A percentile compares a stretch with the other conserved stretches of the same genome.
These are phyloP conservation scores for Aspergillus panamensis DNA, from an alignment of 495 filamentous ascomycete species.

Conservation along the genomic window DNA sequence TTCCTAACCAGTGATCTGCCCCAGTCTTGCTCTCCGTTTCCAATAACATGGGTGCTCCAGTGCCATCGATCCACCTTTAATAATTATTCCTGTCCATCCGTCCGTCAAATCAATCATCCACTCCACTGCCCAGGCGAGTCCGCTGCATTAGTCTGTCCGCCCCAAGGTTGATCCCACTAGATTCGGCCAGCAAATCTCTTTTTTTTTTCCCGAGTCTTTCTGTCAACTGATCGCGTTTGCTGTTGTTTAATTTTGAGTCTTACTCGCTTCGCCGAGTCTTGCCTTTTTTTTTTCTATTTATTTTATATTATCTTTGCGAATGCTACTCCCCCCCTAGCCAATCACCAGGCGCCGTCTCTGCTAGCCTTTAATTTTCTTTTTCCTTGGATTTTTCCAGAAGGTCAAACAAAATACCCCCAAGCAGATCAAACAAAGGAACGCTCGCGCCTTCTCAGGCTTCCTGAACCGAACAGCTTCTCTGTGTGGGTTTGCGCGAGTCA, in stretches of 20 bases:
- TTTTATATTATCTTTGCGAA: not conserved
- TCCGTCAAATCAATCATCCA: conserved; percentile 5
- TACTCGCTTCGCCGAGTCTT: not conserved
- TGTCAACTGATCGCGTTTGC: conserved; percentile 25
- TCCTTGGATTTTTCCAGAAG: conserved; percentile 9
- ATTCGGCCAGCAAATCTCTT: conserved; percentile 35
- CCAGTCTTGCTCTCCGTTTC: not conserved
- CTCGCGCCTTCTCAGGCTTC: not conserved
- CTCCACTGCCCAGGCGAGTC: conserved; percentile 16
- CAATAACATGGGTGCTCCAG: not conserved
- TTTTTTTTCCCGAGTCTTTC: conserved; percentile 21
- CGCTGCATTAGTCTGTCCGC: conserved; percentile 35
- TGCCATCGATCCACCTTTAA: conserved; percentile 4
- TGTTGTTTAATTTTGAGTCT: conserved; percentile 2
- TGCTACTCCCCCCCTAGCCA: not conserved
- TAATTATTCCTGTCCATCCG: not conserved
- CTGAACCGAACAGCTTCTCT: not conserved
- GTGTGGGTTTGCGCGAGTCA: not conserved
- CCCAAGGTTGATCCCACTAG: conserved; percentile 36
- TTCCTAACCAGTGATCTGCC: not conserved
- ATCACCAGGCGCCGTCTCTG: not conserved
- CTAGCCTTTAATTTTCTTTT: conserved; percentile 2
- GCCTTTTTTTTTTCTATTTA: not conserved
- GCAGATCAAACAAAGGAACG: not conserved
- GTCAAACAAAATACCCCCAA: not conserved